Evolutionary conservation across 73 alveolate species (phyloP).

Genomic region (Paramecium tetraurelia): DNA sequence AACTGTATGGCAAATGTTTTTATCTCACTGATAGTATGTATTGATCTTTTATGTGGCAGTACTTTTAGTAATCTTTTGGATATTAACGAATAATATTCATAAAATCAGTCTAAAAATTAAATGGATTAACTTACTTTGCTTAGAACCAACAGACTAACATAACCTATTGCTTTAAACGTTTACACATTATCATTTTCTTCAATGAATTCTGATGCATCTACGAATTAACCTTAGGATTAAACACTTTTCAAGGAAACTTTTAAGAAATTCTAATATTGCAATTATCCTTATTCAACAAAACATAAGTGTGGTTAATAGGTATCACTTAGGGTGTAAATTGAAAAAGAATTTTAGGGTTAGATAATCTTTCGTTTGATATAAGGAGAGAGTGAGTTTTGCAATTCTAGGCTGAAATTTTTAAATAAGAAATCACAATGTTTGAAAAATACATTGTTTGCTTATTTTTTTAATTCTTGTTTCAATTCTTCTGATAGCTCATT

Average conservation of each 20-base stretch:
- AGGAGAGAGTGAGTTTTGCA: background rate
- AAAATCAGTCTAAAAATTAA: background rate
- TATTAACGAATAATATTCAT: background rate
- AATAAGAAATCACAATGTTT: slow-evolving; percentile 24
- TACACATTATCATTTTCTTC: background rate
- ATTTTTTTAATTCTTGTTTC: slow-evolving; percentile 12
- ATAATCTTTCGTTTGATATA: slow-evolving; percentile 28
- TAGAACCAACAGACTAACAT: slow-evolving; percentile 1
- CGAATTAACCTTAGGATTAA: background rate
- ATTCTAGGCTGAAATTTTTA: slow-evolving; percentile 26
- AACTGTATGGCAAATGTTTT: background rate
- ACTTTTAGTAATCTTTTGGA: slow-evolving; percentile 36
- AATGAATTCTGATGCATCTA: background rate
- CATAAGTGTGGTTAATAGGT: background rate
- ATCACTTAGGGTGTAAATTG: background rate
- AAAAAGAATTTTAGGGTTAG: background rate
- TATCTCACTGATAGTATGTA: background rate
- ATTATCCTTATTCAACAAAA: slow-evolving; percentile 28
- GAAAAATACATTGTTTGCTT: slow-evolving; percentile 49
- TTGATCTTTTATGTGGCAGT: background rate
- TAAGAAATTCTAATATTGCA: background rate
- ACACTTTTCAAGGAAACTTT: background rate
- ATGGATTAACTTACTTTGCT: background rate
- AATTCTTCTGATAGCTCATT: slow-evolving; percentile 57
- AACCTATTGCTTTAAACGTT: slow-evolving; percentile 32